These are phyloP conservation scores for Phytophthora ramorum DNA, from an alignment of 352 stramenopile species.

Conservation along the genomic window DNA sequence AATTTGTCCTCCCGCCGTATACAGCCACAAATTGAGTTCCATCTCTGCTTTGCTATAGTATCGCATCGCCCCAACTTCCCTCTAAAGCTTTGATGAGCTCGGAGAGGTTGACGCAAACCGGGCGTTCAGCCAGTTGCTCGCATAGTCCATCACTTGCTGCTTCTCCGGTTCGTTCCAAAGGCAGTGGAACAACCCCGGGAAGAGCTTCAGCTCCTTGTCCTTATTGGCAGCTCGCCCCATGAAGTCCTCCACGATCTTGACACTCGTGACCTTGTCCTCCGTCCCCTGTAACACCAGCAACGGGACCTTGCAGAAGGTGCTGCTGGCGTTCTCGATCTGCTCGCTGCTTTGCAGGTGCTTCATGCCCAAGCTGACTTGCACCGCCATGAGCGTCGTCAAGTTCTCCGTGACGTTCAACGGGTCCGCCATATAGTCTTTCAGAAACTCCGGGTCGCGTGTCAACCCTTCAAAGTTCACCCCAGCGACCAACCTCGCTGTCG, in stretches of 20 bases:
- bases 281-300: conserved; percentile 54
- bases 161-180: conserved; percentile 72
- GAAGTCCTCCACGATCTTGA: conserved; percentile 55
- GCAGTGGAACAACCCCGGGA: conserved; percentile 60
- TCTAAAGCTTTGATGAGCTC: conserved; percentile 34
- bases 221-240: conserved; percentile 40
- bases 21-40: not conserved
- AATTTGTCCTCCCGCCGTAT: not conserved
- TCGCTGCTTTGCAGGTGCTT: conserved; percentile 34
- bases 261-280: conserved; percentile 58
- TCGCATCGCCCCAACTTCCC: not conserved
- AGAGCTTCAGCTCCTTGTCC: conserved; percentile 70
- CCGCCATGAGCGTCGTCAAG: conserved; percentile 53
- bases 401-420: conserved; percentile 52
- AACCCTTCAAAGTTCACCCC: conserved; percentile 59
- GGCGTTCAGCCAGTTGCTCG: conserved; percentile 55
- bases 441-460: conserved; percentile 45
- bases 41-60: not conserved
- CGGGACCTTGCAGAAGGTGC: conserved; percentile 38
- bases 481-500: conserved; percentile 52
- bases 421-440: conserved; percentile 63
- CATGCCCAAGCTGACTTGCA: conserved; percentile 48
- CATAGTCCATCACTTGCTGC: conserved; percentile 49
- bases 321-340: conserved; percentile 40
- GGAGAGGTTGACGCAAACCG: conserved; percentile 21